Evolutionary conservation across 306 rosid species (phyloP).

Genomic region (Quercus gilva): DNA sequence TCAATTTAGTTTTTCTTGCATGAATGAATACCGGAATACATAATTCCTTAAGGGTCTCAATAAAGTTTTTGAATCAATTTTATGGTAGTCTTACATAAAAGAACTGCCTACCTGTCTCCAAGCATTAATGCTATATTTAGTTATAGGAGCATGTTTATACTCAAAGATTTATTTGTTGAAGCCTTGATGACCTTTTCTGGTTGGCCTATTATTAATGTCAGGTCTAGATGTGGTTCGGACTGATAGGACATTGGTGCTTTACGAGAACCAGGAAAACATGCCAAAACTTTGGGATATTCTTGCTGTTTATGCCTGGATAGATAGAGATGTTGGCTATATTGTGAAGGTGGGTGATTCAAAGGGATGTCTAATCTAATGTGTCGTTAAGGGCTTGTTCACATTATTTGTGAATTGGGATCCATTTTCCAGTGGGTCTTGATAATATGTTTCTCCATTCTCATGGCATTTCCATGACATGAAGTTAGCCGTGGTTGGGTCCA

Average conservation of each 20-base stretch:
- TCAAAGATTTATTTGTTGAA: neutral
- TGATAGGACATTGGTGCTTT: slow-evolving; percentile 85
- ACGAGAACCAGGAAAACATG: slow-evolving; percentile 78
- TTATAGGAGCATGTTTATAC: neutral
- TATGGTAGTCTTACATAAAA: neutral
- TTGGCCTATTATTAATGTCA: slow-evolving; percentile 34
- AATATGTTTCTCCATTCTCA: neutral
- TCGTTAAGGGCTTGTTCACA: neutral
- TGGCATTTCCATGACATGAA: neutral
- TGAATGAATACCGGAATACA: too few species aligned
- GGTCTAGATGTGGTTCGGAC: slow-evolving; percentile 97
- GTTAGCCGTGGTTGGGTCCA: neutral
- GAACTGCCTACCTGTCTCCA: too few species aligned
- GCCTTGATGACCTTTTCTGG: slow-evolving; percentile 6
- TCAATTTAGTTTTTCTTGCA: neutral
- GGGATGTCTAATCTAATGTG: neutral
- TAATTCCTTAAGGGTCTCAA: neutral
- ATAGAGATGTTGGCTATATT: slow-evolving; percentile 79
- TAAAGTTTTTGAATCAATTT: neutral
- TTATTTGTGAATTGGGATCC: neutral
- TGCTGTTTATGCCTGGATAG: slow-evolving; percentile 95
- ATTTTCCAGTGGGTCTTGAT: too few species aligned
- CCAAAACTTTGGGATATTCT: slow-evolving; percentile 97
- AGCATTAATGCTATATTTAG: neutral
- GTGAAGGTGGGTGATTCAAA: slow-evolving; percentile 71